These are phyloP conservation scores for Gymnopus androsaceus DNA, from an alignment of 1,284 basidiomycete genomes.

Conservation along the genomic window DNA sequence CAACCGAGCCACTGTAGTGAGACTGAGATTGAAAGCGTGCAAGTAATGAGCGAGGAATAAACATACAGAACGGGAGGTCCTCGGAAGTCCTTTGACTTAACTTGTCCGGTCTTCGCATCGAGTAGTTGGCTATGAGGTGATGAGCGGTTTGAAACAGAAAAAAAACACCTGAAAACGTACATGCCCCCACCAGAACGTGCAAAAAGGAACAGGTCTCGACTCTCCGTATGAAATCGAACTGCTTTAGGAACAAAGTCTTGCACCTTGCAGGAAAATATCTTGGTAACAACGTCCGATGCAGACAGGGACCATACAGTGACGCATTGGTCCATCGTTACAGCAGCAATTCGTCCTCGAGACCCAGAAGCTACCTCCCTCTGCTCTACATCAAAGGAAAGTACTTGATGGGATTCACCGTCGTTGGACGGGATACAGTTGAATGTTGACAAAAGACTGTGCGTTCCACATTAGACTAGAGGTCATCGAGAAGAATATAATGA, in stretches of 20 bases:
- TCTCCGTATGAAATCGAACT: background rate
- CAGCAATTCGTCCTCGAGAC: background rate
- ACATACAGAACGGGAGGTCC: background rate
- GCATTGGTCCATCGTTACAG: background rate
- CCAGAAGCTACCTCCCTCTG: background rate
- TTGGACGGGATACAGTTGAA: background rate
- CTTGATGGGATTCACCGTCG: background rate
- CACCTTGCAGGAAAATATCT: background rate
- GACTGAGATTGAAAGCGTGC: too few relatives aligned
- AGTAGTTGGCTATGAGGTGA: background rate
- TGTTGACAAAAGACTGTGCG: background rate
- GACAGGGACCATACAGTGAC: slow-evolving; percentile 3
- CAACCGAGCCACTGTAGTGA: background rate
- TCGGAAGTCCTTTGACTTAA: background rate
- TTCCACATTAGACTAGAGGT: background rate
- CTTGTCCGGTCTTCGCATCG: background rate
- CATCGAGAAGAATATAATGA: background rate
- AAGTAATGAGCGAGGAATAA: too few relatives aligned
- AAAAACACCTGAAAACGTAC: background rate
- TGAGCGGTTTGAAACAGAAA: background rate
- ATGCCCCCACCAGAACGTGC: background rate
- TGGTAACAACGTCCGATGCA: background rate
- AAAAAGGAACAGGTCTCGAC: background rate
- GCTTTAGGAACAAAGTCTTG: background rate
- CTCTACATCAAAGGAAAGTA: slow-evolving; percentile 4